Evolutionary conservation across 108 stramenopile species (phyloP).

Genomic region (Discostella stelligeroides): DNA sequence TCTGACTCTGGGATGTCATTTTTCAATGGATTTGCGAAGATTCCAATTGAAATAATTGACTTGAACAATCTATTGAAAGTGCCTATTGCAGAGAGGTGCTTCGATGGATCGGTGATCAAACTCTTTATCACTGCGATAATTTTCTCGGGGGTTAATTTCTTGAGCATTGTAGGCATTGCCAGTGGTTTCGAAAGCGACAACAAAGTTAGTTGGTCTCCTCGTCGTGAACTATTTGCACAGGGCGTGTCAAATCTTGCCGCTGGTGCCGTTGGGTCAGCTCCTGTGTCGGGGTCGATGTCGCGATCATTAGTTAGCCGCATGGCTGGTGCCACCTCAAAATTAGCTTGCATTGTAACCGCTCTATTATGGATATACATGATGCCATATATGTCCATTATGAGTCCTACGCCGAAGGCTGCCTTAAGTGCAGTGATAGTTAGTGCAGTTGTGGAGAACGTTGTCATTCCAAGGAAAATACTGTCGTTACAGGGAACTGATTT

Average conservation of each 20-base stretch:
- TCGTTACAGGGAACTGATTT: conserved; percentile 61
- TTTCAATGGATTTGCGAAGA: conserved; percentile 53
- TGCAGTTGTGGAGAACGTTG: conserved; percentile 71
- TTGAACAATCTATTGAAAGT: conserved; percentile 56
- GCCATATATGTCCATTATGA: conserved; percentile 85
- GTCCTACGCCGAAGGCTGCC: conserved; percentile 74
- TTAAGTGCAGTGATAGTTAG: conserved; percentile 80
- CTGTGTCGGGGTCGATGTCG: conserved; percentile 76
- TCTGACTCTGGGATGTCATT: conserved; percentile 69
- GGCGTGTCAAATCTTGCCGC: conserved; percentile 74
- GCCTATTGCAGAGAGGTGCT: conserved; percentile 61
- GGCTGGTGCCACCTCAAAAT: conserved; percentile 75
- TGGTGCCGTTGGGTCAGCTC: conserved; percentile 72
- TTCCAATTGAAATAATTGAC: conserved; percentile 73
- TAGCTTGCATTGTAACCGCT: conserved; percentile 75
- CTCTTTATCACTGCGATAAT: conserved; percentile 59
- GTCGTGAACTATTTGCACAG: conserved; percentile 79
- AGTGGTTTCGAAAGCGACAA: conserved; percentile 82
- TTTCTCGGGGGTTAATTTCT: conserved; percentile 84
- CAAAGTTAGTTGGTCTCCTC: conserved; percentile 73
- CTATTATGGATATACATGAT: conserved; percentile 75
- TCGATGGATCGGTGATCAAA: conserved; percentile 61
- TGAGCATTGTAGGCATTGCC: conserved; percentile 77
- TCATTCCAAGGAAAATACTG: conserved; percentile 68
- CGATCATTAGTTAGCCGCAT: conserved; percentile 79